These are phyloP conservation scores for Hevea brasiliensis DNA, from an alignment of 345 rosid species.

Conservation along the genomic window DNA sequence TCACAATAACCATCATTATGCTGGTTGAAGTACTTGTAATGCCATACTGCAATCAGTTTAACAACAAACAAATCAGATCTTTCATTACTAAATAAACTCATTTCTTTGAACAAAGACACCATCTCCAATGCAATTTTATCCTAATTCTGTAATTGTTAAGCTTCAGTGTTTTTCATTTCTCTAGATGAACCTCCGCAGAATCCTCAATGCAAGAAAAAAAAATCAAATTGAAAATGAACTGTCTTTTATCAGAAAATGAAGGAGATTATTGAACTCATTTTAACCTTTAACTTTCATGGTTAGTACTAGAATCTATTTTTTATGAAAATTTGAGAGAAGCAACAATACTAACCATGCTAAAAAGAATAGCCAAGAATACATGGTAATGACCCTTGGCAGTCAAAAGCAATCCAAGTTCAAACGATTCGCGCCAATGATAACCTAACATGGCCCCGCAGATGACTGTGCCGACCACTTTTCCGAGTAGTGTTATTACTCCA, in stretches of 20 bases:
- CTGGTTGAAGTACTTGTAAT: constrained; percentile 42
- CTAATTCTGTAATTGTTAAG: background rate
- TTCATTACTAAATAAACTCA: background rate
- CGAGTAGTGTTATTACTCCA: constrained; percentile 37
- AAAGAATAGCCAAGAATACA: constrained; percentile 57
- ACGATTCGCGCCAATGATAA: constrained; percentile 74
- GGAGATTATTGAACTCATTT: too few species aligned
- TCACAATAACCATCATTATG: constrained; percentile 46
- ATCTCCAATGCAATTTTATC: too few species aligned
- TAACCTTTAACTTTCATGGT: background rate
- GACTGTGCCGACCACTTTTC: constrained; percentile 65
- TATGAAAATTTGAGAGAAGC: background rate
- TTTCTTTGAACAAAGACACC: background rate
- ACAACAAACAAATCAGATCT: background rate
- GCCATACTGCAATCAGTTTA: constrained; percentile 38
- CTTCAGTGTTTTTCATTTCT: background rate
- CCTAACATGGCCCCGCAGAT: constrained; percentile 67
- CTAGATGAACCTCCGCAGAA: too few species aligned
- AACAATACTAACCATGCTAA: constrained; percentile 45
- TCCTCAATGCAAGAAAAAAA: too few species aligned
- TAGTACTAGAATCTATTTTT: too few species aligned
- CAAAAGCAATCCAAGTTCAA: constrained; percentile 72
- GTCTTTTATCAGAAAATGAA: too few species aligned
- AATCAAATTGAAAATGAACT: too few species aligned
- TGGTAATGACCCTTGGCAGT: constrained; percentile 86